These are phyloP conservation scores for Closterium sp. DNA, from an alignment of 139 green algal genomes.

Conservation along the genomic window DNA sequence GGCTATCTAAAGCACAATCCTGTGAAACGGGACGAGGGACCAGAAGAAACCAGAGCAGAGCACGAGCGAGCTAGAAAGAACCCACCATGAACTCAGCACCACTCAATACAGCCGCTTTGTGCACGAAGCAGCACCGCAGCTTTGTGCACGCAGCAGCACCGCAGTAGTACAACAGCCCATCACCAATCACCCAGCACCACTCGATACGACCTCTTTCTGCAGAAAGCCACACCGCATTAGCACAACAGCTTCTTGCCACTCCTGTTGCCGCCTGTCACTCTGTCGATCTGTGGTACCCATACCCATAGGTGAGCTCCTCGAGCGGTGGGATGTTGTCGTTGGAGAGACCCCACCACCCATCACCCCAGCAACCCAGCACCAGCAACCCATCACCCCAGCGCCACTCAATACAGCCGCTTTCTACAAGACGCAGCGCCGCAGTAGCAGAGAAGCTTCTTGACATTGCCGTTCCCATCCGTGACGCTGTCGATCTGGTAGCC, in stretches of 20 bases:
- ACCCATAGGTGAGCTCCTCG: constrained; percentile 39
- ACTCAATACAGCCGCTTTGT: no score
- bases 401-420: not conserved
- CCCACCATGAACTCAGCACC: no score
- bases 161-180: no score
- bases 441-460: not conserved
- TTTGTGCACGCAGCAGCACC: no score
- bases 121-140: no score
- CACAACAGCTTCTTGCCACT: constrained; percentile 3
- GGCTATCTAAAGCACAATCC: no score
- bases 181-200: no score
- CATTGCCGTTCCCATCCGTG: constrained; percentile 11
- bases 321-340: constrained; percentile 31
- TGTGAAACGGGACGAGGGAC: no score
- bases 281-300: constrained; percentile 34
- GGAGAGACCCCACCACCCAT: no score
- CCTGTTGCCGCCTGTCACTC: constrained; percentile 4
- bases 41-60: no score
- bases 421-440: not conserved
- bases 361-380: not conserved
- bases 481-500: constrained; percentile 31
- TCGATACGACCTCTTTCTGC: not conserved
- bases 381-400: no score
- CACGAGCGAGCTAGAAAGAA: no score
- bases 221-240: not conserved